Evolutionary conservation across 306 rosid genomes (phyloP), one percentile per base, ranked within the genome.

Genomic region (Cotoneaster glaucophyllus): DNA sequence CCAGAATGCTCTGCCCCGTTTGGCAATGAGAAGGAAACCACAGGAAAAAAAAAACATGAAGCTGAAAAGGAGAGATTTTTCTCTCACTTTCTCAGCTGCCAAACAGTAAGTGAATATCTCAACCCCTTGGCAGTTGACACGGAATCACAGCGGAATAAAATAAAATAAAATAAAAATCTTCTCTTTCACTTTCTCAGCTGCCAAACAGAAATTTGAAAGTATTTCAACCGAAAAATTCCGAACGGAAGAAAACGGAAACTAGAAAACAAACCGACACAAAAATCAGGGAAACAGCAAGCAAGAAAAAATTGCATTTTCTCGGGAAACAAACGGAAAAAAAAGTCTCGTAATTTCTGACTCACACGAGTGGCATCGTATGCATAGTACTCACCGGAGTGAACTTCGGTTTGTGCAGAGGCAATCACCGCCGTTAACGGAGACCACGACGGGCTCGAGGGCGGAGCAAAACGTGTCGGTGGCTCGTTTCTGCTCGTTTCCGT

Each of bases 381-480:
- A 10, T 14, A 58, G 64, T 10, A 74, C 89, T 57, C 59, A 87
- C 93, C 91, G 11, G 81, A 67, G 59, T 54, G 9, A 67, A 15
- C 64, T 1, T 31, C 5, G 44, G 83, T 14, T 48, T 62, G 77
- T 26, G 82, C 75, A 34, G 76, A 11, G 70, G 48, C 65, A 28
- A 39, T 37, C 80, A 62, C 64, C 50, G 88, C 53, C 80, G 77
- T 54, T n/a, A 66, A 76, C 43, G 71, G 64, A 73, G 77, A 11
- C 32, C 44, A 10, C 14, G 61, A 37, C 70, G 64, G 74, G 64
- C 80, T 78, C 73, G 71, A 71, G 70, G 86, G 71, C 6, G 80
- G 68, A 80, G 85, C n/a, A 79, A 77, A 4, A 64, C 22, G 86
- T 85, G 98, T 93, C 96, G 90, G 97, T 93, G 93, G 19, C 1